These are phyloP conservation scores for Neovahlkampfia damariscottae DNA, from an alignment of 78 protist species.

Conservation along the genomic window DNA sequence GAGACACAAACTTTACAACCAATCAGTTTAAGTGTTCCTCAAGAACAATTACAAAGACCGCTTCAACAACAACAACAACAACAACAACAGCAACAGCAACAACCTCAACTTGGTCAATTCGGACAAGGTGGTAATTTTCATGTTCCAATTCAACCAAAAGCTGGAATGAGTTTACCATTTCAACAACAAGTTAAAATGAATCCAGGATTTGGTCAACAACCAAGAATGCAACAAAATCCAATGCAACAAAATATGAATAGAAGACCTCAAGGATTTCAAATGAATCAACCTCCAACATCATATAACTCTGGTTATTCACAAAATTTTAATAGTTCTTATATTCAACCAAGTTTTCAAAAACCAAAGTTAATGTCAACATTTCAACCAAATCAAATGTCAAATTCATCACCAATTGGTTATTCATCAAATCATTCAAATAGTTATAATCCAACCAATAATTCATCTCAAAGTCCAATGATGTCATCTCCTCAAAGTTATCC, in stretches of 20 bases:
- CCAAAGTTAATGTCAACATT: too few species aligned
- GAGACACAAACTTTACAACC: neutral
- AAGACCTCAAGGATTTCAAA: neutral
- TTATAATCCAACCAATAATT: too few species aligned
- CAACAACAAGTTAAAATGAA: neutral
- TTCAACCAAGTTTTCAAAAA: too few species aligned
- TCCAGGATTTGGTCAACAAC: neutral
- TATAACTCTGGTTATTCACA: too few species aligned
- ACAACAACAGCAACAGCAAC: conserved; percentile 8
- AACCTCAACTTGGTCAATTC: neutral
- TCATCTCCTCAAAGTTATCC: too few species aligned
- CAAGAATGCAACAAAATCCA: neutral
- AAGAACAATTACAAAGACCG: neutral
- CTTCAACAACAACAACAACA: conserved; percentile 8
- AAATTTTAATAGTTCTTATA: too few species aligned
- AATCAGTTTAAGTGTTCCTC: neutral
- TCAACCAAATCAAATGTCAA: too few species aligned
- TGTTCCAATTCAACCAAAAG: neutral
- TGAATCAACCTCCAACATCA: too few species aligned
- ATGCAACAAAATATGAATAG: neutral
- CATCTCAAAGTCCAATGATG: too few species aligned
- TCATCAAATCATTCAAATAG: too few species aligned
- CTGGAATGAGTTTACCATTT: neutral
- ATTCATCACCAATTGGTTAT: too few species aligned
- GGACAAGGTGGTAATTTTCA: neutral